phyloP scores from a whole-genome alignment of 345 rosid species.

The Aquilaria malaccensis region DNA sequence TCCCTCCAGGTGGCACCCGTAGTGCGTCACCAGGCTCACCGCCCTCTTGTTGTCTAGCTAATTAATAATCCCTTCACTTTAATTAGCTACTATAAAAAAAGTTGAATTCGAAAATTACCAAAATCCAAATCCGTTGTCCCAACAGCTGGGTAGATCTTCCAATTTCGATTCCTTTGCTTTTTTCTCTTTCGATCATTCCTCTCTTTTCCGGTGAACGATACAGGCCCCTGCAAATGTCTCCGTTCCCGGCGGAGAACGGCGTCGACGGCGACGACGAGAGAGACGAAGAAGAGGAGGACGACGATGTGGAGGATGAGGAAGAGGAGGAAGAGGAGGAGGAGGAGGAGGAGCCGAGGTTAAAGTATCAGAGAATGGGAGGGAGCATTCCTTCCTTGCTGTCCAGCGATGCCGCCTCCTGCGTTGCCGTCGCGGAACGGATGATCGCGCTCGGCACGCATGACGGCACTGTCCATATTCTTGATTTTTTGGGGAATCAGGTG shows the following conservation, averaged over 20 bases:
- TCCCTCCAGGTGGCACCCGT: slow-evolving; percentile 7
- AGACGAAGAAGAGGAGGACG: slow-evolving; percentile 51
- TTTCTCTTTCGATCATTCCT: background rate
- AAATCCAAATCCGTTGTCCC: slow-evolving; percentile 1
- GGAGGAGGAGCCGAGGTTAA: slow-evolving; percentile 91
- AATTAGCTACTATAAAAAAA: background rate
- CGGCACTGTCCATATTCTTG: slow-evolving; percentile 89
- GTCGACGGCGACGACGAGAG: slow-evolving; percentile 85
- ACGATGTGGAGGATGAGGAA: slow-evolving; percentile 57
- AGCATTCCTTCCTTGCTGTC: slow-evolving; percentile 82
- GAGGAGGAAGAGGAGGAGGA: slow-evolving; percentile 60
- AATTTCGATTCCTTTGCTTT: background rate
- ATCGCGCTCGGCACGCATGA: slow-evolving; percentile 93
- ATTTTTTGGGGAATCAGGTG: slow-evolving; percentile 95
- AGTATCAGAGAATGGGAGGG: slow-evolving; percentile 97
- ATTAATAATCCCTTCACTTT: slow-evolving; percentile 12
- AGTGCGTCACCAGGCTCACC: background rate
- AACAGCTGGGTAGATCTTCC: slow-evolving; percentile 2
- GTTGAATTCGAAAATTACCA: no score
- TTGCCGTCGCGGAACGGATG: slow-evolving; percentile 94
- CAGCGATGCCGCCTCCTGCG: slow-evolving; percentile 86
- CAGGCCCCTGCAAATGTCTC: slow-evolving; percentile 40
- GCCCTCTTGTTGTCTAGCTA: slow-evolving; percentile 8
- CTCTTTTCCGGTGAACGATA: background rate
- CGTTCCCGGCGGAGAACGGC: slow-evolving; percentile 87